Base-by-base conservation (phyloP, 1,139 yeast species). In the Pichia kudriavzevii region DNA sequence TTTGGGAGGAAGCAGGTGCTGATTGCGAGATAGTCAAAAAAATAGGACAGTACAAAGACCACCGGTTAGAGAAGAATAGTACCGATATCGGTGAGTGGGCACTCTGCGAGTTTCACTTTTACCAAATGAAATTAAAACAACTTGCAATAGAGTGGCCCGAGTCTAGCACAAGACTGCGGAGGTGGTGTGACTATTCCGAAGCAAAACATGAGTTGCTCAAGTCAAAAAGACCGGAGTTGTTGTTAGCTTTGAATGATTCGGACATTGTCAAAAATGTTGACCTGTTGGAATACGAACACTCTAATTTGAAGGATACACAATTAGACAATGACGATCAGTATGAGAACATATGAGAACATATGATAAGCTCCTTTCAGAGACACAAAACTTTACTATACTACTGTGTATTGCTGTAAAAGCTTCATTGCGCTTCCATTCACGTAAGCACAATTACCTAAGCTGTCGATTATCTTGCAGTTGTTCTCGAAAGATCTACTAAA, bases 1-100 rank as follows among this genome's bases (percentile, higher is more conserved):
- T 95, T 0, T 91, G 98, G 98, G 98, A 91, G 58, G 99, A 91
- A 58, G 94, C 95, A 0, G 98, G 98, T 0, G 83, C 81, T 20
- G 71, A 71, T 28, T 95, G 95, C 4, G 61, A 56, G 13, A 67
- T 85, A 11, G 48, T 64, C 2, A 48, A 52, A 31, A 66, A 66
- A 41, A 60, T 88, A 30, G 94, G n/a, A n/a, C n/a, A n/a, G n/a
- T n/a, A n/a, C n/a, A n/a, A n/a, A n/a, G n/a, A n/a, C n/a, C n/a
- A n/a, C n/a, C n/a, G n/a, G n/a, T n/a, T n/a, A n/a, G n/a, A n/a
- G n/a, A n/a, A n/a, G n/a, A n/a, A n/a, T n/a, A n/a, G n/a, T n/a
- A n/a, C n/a, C n/a, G n/a, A n/a, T n/a, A n/a, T 44, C 9, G 53
- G 58, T 26, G 67, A 69, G 23, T 63, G 74, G 12, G 93, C 94